These are phyloP conservation scores for Pythium rhizo-oryzae DNA, from an alignment of 352 stramenopile species.

Conservation along the genomic window DNA sequence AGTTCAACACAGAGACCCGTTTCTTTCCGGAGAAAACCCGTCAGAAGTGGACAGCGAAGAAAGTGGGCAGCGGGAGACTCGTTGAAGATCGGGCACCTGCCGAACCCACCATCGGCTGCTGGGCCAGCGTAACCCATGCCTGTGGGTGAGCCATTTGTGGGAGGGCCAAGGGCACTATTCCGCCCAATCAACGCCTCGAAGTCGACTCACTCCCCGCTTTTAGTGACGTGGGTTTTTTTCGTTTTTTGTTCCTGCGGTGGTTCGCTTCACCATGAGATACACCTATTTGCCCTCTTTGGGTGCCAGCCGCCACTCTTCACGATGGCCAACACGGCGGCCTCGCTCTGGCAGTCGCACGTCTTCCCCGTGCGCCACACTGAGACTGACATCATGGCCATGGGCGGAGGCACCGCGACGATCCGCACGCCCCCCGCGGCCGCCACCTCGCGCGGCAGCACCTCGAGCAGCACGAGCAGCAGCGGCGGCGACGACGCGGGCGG, in stretches of 20 bases:
- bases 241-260: not conserved
- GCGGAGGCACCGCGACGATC: not conserved
- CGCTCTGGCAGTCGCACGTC: not conserved
- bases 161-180: slow-evolving; percentile 1
- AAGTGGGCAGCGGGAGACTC: not conserved
- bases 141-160: slow-evolving; percentile 9
- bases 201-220: not conserved
- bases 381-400: slow-evolving; percentile 2
- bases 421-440: too few species aligned
- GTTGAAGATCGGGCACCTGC: slow-evolving; percentile 13
- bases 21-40: slow-evolving; percentile 1
- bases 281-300: too few species aligned
- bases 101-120: slow-evolving; percentile 10
- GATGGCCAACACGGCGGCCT: not conserved
- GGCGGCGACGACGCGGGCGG: not conserved
- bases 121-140: not conserved
- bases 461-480: slow-evolving; percentile 20
- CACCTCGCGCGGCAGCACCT: slow-evolving; percentile 8
- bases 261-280: slow-evolving; percentile 7
- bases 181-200: not conserved
- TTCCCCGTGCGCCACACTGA: not conserved
- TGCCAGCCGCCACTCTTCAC: slow-evolving; percentile 5
- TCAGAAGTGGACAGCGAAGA: not conserved
- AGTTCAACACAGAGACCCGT: slow-evolving; percentile 12
- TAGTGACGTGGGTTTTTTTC: not conserved